A percentile compares a stretch with the other conserved stretches of the same genome.
phyloP scores from a whole-genome alignment of 208 protist genomes.

The Plasmodiophora brassicae region DNA sequence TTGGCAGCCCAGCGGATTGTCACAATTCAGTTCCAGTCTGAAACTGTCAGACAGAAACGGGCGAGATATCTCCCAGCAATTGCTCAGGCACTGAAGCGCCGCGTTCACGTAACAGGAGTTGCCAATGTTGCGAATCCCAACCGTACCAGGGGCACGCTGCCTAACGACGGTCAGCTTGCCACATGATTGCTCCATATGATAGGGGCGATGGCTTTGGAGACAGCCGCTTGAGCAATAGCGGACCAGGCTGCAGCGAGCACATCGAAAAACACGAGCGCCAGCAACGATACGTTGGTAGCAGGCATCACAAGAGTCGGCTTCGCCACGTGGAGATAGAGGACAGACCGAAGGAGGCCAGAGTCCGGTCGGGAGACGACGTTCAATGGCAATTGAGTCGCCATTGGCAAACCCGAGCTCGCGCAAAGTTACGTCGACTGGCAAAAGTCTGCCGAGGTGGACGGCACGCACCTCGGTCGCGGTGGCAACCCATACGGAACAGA shows the following conservation, averaged over 20 bases:
- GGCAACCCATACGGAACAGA: background rate
- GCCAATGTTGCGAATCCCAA: background rate
- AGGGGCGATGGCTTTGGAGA: background rate
- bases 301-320: background rate
- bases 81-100: slow-evolving; percentile 41
- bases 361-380: background rate
- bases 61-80: slow-evolving; percentile 12
- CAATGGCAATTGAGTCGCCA: background rate
- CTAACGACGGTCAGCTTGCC: background rate
- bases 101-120: slow-evolving; percentile 45
- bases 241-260: background rate
- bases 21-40: slow-evolving; percentile 23
- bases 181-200: background rate
- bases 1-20: slow-evolving; percentile 34
- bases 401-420: background rate
- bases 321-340: background rate
- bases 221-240: background rate
- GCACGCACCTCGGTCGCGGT: background rate
- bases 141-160: background rate
- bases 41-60: slow-evolving; percentile 32
- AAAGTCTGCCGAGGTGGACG: background rate
- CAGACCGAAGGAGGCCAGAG: background rate
- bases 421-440: background rate
- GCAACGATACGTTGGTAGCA: background rate
- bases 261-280: background rate